phyloP scores from a whole-genome alignment of 2,329 filamentous ascomycete genomes.

The Gaeumannomyces tritici region DNA sequence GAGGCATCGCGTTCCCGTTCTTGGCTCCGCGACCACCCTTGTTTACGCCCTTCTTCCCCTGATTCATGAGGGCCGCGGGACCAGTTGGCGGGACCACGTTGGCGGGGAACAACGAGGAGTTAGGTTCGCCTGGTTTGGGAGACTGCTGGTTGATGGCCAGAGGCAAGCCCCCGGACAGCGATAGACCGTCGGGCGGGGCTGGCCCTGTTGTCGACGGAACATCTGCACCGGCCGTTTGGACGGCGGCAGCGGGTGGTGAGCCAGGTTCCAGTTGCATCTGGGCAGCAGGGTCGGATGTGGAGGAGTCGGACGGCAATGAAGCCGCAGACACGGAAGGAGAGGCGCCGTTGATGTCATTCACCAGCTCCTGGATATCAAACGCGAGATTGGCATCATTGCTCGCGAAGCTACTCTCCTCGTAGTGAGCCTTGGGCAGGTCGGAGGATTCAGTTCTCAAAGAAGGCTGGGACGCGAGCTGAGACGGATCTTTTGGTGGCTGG shows the following conservation, averaged over 20 bases:
- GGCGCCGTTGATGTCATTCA: conserved; percentile 21
- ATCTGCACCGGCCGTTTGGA: background rate
- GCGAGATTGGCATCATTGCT: conserved; percentile 14
- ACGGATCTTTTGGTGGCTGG: background rate
- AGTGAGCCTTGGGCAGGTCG: background rate
- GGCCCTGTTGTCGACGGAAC: background rate
- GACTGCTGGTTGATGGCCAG: background rate
- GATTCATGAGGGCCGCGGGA: background rate
- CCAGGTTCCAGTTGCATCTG: conserved; percentile 2
- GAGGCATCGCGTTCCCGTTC: background rate
- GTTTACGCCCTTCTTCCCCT: background rate
- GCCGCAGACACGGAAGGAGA: conserved; percentile 6
- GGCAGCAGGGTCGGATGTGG: conserved; percentile 5
- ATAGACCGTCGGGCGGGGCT: background rate
- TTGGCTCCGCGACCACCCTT: background rate
- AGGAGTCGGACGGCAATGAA: conserved; percentile 5
- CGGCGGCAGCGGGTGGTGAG: background rate
- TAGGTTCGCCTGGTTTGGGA: background rate
- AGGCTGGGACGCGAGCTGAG: background rate
- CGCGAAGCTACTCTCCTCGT: conserved; percentile 6
- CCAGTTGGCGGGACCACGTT: background rate
- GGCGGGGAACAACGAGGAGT: background rate
- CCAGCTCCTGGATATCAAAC: conserved; percentile 25
- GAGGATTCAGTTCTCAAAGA: background rate
- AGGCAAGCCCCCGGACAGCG: background rate